Conservation (phyloP, 176 grass and related monocot species). For the Phoenix roebelenii region DNA sequence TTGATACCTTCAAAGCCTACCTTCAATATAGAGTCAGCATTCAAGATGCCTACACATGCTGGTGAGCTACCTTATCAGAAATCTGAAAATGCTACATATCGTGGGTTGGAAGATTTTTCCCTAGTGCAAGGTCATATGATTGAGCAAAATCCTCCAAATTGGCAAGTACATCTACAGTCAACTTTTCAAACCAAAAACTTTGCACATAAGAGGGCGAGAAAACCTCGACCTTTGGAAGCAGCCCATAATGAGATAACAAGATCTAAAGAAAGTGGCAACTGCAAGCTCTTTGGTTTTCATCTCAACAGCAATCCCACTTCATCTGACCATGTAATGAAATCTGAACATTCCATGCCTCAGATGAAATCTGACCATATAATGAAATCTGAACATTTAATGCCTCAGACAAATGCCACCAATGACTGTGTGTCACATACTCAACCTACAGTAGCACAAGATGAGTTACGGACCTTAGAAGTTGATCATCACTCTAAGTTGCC, state of each 20-base stretch:
- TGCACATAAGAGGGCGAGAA: constrained; percentile 35
- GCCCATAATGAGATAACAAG: constrained; percentile 46
- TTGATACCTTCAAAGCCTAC: constrained; percentile 29
- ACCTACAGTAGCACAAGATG: constrained; percentile 21
- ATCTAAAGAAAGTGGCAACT: constrained; percentile 54
- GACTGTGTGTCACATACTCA: constrained; percentile 36
- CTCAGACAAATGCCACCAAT: constrained; percentile 34
- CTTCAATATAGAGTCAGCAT: constrained; percentile 36
- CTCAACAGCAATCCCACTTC: constrained; percentile 39
- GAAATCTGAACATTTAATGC: constrained; percentile 34
- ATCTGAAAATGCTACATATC: constrained; percentile 21
- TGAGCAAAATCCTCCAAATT: constrained; percentile 17
- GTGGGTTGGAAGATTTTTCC: constrained; percentile 23
- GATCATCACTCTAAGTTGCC: constrained; percentile 48
- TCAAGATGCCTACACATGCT: constrained; percentile 17
- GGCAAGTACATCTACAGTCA: constrained; percentile 5
- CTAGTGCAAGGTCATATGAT: constrained; percentile 35
- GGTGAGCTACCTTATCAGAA: constrained; percentile 35
- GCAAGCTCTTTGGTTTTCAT: constrained; percentile 85
- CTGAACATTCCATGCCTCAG: too few species aligned
- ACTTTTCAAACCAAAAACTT: constrained; percentile 14
- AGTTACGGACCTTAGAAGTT: constrained; percentile 26
- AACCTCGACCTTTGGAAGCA: constrained; percentile 43
- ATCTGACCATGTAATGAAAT: constrained; percentile 29
- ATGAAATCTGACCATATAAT: constrained; percentile 30